phyloP scores from a whole-genome alignment of 2,329 filamentous ascomycete species.

The Apiospora marii region DNA sequence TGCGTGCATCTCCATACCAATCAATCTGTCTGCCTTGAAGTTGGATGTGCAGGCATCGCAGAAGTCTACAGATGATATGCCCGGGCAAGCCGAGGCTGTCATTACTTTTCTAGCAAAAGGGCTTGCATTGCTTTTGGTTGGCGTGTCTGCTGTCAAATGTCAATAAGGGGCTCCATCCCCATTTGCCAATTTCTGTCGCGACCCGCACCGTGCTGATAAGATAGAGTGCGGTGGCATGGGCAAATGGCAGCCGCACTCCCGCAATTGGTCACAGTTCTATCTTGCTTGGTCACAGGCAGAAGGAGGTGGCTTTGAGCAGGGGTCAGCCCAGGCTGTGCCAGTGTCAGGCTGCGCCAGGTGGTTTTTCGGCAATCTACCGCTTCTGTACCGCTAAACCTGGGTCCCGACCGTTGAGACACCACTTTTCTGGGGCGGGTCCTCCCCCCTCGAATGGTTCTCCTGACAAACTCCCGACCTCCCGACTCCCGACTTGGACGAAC shows the following conservation, averaged over 20 bases:
- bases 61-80: neutral
- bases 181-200: conserved; percentile 14
- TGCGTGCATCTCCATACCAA: neutral
- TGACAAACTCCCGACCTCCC: neutral
- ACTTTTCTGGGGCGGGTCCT: neutral
- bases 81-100: conserved; percentile 6
- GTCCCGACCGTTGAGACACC: conserved; percentile 13
- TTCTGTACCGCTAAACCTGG: neutral
- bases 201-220: conserved; percentile 13
- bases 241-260: too few relatives aligned
- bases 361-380: conserved; percentile 12
- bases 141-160: conserved; percentile 2
- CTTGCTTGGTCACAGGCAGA: neutral
- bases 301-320: neutral
- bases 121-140: conserved; percentile 10
- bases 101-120: neutral
- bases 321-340: neutral
- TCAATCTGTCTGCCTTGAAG: neutral
- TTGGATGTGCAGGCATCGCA: neutral
- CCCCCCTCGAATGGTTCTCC: neutral
- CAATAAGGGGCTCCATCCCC: conserved; percentile 17
- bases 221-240: neutral
- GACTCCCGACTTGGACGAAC: neutral
- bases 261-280: too few relatives aligned
- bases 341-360: neutral